Base-by-base conservation (phyloP, 768 basidiomycete species). In the Auriscalpium orientale region DNA sequence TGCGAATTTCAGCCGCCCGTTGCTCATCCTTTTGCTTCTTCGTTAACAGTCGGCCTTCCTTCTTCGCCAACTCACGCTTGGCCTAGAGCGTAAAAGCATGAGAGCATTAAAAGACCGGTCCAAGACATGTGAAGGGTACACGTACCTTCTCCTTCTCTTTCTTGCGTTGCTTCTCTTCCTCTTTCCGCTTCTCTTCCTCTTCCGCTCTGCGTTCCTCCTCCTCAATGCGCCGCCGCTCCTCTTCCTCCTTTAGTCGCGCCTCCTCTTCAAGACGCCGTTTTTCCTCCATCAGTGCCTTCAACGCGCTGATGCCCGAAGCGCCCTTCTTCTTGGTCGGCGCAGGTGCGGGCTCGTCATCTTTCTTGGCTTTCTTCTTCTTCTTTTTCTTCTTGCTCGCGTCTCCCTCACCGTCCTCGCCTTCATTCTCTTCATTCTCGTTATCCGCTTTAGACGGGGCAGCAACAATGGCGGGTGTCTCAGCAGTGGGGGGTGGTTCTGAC, bases 21-120 rank as follows among this genome's bases (percentile, higher is more conserved):
- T 80, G 85, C 68, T 98, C 95, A 66, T 91, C 89, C 71, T 93
- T 95, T 70, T 98, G 95, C 72, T 95, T 97, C 71, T 95, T 94
- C n/a, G 95, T 98, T 50, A 98, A 78, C 22, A 95, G 74, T 47
- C 89, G 83, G 21, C 97, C 97, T 72, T 98, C 95, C 69, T 94
- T 95, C 79, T 89, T 92, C 13, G 89, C 86, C 51, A 88, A 68
- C 64, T 97, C 95, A 51, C 84, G 84, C 71, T 95, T 97, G 46
- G 82, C 87, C 93, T 95, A 36, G 34, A 34, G 54, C 43, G n/a
- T n/a, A 56, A 21, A 55, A 48, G 50, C 44, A 36, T 52, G 40
- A 57, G 53, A 44, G 33, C 9, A 49, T 47, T 13, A 33, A 35
- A 49, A 55, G 53, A 34, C 12, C 37, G 34, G 50, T 47, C 49